Percentiles rank a stretch among this genome's conserved stretches.
phyloP scores from a whole-genome alignment of 2,329 filamentous ascomycete species.

The Xylaria sp. region DNA sequence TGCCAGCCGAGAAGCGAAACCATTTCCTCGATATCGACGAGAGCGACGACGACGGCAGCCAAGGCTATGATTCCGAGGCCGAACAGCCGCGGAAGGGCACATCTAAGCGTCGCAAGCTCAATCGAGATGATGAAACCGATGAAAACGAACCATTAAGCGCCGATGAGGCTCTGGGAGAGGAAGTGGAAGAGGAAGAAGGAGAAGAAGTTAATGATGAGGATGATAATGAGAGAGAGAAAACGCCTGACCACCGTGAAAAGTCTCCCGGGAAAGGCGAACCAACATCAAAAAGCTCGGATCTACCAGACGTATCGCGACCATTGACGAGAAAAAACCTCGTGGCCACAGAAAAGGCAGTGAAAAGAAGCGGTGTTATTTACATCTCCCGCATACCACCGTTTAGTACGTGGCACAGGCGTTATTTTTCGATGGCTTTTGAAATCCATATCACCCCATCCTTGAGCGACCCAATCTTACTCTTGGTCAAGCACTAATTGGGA shows the following conservation, averaged over 20 bases:
- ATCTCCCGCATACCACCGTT: slow-evolving; percentile 86
- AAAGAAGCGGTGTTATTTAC: slow-evolving; percentile 83
- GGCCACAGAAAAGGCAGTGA: slow-evolving; percentile 70
- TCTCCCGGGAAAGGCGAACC: slow-evolving; percentile 37
- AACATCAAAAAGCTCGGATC: slow-evolving; percentile 48
- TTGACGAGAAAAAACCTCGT: slow-evolving; percentile 75
- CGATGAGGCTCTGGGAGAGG: slow-evolving; percentile 44
- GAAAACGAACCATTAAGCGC: slow-evolving; percentile 48
- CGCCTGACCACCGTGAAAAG: slow-evolving; percentile 34
- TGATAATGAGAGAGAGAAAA: slow-evolving; percentile 40
- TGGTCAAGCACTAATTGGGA: not conserved
- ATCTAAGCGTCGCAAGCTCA: slow-evolving; percentile 61
- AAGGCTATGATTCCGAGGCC: slow-evolving; percentile 73
- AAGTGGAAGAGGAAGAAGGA: slow-evolving; percentile 33
- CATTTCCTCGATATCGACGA: slow-evolving; percentile 72
- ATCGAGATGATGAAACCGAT: slow-evolving; percentile 42
- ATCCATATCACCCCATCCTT: not conserved
- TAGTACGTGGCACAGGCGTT: no score
- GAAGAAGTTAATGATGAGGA: slow-evolving; percentile 26
- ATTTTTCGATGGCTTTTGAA: no score
- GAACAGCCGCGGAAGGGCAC: slow-evolving; percentile 72
- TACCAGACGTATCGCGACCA: slow-evolving; percentile 63
- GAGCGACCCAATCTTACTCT: not conserved
- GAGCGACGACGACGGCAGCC: slow-evolving; percentile 67
- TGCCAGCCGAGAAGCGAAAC: slow-evolving; percentile 77